Conservation (phyloP, 495 filamentous ascomycete genomes). For the Penicillium psychrofluorescens region DNA sequence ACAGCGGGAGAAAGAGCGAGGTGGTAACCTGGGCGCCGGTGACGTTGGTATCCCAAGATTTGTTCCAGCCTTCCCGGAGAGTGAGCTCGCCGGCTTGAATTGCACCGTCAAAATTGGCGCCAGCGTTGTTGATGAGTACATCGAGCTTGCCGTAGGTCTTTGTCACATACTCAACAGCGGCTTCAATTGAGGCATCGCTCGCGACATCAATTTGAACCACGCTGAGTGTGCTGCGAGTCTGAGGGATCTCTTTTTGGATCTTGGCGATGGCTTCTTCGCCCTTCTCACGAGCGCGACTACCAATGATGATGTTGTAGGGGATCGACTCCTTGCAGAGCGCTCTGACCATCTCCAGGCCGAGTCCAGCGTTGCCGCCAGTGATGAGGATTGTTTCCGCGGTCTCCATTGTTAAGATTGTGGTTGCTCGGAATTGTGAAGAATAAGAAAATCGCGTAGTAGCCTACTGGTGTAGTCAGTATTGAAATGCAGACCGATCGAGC, state of each 20-base stretch:
- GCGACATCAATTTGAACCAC: conserved; percentile 43
- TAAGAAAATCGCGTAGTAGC: too few relatives aligned
- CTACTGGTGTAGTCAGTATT: too few relatives aligned
- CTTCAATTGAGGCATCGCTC: conserved; percentile 44
- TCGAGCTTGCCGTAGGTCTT: conserved; percentile 38
- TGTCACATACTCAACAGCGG: conserved; percentile 25
- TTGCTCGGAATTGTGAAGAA: too few relatives aligned
- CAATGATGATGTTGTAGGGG: conserved; percentile 42
- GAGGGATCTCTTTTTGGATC: conserved; percentile 26
- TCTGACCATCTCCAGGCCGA: conserved; percentile 42
- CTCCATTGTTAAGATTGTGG: too few relatives aligned
- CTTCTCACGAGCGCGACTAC: conserved; percentile 35
- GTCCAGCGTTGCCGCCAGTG: conserved; percentile 38
- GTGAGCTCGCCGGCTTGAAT: background rate
- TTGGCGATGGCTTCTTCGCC: conserved; percentile 32
- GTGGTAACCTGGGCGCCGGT: conserved; percentile 45
- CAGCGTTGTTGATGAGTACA: conserved; percentile 47
- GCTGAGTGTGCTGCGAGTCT: conserved; percentile 21
- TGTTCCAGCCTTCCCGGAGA: conserved; percentile 31
- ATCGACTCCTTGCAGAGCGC: conserved; percentile 31
- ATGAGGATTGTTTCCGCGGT: conserved; percentile 8
- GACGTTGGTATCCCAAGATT: conserved; percentile 51
- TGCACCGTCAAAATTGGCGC: conserved; percentile 2
- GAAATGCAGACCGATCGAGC: too few relatives aligned
- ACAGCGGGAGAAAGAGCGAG: conserved; percentile 33